Evolutionary conservation across 768 basidiomycete species (phyloP).

Genomic region (Cyathus striatus): DNA sequence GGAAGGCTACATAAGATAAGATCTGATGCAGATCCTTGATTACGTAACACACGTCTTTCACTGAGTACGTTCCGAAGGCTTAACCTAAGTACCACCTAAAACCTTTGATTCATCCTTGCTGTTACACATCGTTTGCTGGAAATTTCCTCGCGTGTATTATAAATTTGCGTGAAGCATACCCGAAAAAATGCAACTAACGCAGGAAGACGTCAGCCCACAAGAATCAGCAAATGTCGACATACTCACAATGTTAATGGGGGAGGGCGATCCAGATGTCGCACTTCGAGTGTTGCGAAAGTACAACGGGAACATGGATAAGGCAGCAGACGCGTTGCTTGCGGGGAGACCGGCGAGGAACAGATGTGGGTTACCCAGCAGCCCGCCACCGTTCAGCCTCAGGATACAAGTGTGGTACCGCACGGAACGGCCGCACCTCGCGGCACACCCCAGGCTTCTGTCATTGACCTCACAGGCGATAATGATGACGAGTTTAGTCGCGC

Average conservation of each 20-base stretch:
- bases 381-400: background rate
- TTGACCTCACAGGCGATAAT: constrained; percentile 62
- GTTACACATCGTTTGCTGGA: no score
- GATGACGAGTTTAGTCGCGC: constrained; percentile 50
- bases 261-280: constrained; percentile 38
- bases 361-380: constrained; percentile 3
- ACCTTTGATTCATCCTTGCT: no score
- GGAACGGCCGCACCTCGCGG: no score
- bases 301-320: constrained; percentile 52
- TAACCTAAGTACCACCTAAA: no score
- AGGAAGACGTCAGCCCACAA: constrained; percentile 18
- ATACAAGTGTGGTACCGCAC: no score
- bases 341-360: constrained; percentile 37
- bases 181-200: constrained; percentile 16
- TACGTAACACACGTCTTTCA: background rate
- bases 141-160: no score
- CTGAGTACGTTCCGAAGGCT: background rate
- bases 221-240: constrained; percentile 27
- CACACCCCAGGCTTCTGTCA: constrained; percentile 30
- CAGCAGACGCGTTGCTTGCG: constrained; percentile 48
- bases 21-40: background rate
- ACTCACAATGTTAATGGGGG: constrained; percentile 28
- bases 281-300: constrained; percentile 56
- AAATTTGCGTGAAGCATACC: background rate
- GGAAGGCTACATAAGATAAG: background rate